These are phyloP conservation scores for Metschnikowia hibisci DNA, from an alignment of 805 yeast genomes.

Conservation along the genomic window DNA sequence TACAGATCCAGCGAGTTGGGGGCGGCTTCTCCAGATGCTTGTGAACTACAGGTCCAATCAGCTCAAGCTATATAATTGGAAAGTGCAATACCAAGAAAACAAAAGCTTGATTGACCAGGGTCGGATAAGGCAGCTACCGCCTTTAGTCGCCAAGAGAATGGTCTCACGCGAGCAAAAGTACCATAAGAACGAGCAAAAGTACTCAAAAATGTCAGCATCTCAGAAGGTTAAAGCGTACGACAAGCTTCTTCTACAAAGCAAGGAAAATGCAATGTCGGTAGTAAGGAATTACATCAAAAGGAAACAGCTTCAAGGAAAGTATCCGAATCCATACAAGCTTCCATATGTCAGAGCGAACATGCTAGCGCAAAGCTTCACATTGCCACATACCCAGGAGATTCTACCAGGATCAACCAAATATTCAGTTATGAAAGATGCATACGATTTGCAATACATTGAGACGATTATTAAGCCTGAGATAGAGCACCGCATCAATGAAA, in stretches of 20 bases:
- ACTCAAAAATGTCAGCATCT: not conserved
- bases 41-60: slow-evolving; percentile 14
- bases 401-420: slow-evolving; percentile 25
- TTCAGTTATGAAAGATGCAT: slow-evolving; percentile 23
- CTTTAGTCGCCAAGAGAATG: slow-evolving; percentile 11
- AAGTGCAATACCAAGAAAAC: slow-evolving; percentile 14
- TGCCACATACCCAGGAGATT: slow-evolving; percentile 9
- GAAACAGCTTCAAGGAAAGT: slow-evolving; percentile 22
- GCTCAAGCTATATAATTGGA: slow-evolving; percentile 18
- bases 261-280: slow-evolving; percentile 17
- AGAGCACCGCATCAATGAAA: slow-evolving; percentile 31
- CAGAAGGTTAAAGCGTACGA: slow-evolving; percentile 12
- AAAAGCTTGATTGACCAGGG: slow-evolving; percentile 10
- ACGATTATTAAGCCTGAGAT: slow-evolving; percentile 31
- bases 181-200: not conserved
- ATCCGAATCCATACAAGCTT: slow-evolving; percentile 33
- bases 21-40: slow-evolving; percentile 13
- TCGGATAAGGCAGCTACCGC: slow-evolving; percentile 8
- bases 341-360: slow-evolving; percentile 23
- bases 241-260: slow-evolving; percentile 11
- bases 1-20: slow-evolving; percentile 6
- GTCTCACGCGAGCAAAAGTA: slow-evolving; percentile 7
- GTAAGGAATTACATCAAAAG: slow-evolving; percentile 27
- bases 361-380: slow-evolving; percentile 10
- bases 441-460: slow-evolving; percentile 31